A percentile compares a stretch with the other conserved stretches of the same genome.
These are phyloP conservation scores for Thyridium curvatum DNA, from an alignment of 2,329 filamentous ascomycete species.

Conservation along the genomic window DNA sequence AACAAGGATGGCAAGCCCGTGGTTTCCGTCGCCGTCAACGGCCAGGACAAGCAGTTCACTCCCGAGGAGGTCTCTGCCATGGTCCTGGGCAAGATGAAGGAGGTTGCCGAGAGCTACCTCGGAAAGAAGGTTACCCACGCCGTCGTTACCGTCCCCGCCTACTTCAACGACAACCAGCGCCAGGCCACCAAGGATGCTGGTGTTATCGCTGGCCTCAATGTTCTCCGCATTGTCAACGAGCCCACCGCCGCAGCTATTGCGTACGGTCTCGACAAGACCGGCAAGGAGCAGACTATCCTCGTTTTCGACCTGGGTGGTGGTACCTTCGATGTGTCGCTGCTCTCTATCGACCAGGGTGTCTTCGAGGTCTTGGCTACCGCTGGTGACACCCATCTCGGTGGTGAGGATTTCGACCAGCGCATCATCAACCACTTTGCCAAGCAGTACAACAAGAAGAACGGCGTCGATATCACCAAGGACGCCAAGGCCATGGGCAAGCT, in stretches of 20 bases:
- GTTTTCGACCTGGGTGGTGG: slow-evolving; percentile 92
- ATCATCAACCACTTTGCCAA: slow-evolving; percentile 95
- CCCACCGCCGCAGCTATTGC: slow-evolving; percentile 93
- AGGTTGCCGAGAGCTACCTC: slow-evolving; percentile 66
- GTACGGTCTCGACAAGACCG: slow-evolving; percentile 85
- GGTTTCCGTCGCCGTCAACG: slow-evolving; percentile 63
- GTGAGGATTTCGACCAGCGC: slow-evolving; percentile 98
- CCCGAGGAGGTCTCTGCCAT: slow-evolving; percentile 58
- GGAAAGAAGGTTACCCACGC: slow-evolving; percentile 81
- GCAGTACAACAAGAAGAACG: slow-evolving; percentile 98
- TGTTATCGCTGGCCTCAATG: slow-evolving; percentile 85
- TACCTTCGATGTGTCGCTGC: slow-evolving; percentile 90
- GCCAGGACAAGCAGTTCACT: slow-evolving; percentile 50
- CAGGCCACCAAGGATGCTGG: slow-evolving; percentile 96
- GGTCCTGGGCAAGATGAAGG: slow-evolving; percentile 58
- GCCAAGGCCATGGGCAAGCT: slow-evolving; percentile 98
- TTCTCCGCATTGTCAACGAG: slow-evolving; percentile 95
- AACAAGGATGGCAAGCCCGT: slow-evolving; percentile 79
- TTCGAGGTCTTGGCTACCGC: slow-evolving; percentile 93
- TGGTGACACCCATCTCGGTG: slow-evolving; percentile 95
- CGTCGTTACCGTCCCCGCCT: slow-evolving; percentile 90
- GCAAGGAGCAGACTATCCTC: slow-evolving; percentile 74
- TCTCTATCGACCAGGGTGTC: slow-evolving; percentile 85
- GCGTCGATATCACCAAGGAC: slow-evolving; percentile 87
- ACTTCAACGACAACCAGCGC: slow-evolving; percentile 98